Base-by-base conservation (phyloP, 2,329 filamentous ascomycete genomes). In the Paracorniculantispora psalliotae region DNA sequence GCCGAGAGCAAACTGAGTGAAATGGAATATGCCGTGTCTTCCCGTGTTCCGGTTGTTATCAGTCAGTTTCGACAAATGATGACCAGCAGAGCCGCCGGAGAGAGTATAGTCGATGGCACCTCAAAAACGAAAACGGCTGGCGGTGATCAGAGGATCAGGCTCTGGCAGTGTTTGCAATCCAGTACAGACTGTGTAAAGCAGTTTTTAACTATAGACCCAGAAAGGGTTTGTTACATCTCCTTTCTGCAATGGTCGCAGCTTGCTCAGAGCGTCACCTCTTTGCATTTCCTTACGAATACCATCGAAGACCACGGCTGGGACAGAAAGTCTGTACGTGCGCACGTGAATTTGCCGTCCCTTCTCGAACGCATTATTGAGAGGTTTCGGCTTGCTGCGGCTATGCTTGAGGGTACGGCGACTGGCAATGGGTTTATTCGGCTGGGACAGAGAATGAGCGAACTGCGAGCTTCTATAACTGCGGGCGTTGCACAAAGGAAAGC, bases 211-310 rank as follows among this genome's bases (percentile, higher is more conserved):
- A 25, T 47, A 30, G 21, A 12, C 8, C 9, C 53, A 13, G 28
- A 4, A 4, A 17, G 13, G 12, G 37, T 48, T 15, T 47, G 28
- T 21, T 6, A 30, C 12, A 35, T 56, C 5, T 56, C 53, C 1
- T 48, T 56, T 56, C 3, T 56, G 1, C 53, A 56, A 21, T 56
- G 53, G 53, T 28, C 43, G 15, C 41, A 56, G 43, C 13, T 56
- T 26, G 43, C 43, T 25, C 53, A 30, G 5, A 4, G 12, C 12
- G n/a, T 48, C 4, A 28, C 43, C 15, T n/a, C 2, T 23, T 39
- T 56, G 21, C 5, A 39, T 28, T 19, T 33, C 30, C 43, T 56
- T 8, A 39, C 53, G 9, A 23, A 48, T 12, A 48, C 26, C 1
- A 47, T 37, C 19, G 53, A 37, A 15, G 43, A 48, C 2, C 53